Evolutionary conservation across 352 stramenopile genomes (phyloP), one percentile per base, ranked within the genome.

Genomic region (Phytophthora nicotianae): DNA sequence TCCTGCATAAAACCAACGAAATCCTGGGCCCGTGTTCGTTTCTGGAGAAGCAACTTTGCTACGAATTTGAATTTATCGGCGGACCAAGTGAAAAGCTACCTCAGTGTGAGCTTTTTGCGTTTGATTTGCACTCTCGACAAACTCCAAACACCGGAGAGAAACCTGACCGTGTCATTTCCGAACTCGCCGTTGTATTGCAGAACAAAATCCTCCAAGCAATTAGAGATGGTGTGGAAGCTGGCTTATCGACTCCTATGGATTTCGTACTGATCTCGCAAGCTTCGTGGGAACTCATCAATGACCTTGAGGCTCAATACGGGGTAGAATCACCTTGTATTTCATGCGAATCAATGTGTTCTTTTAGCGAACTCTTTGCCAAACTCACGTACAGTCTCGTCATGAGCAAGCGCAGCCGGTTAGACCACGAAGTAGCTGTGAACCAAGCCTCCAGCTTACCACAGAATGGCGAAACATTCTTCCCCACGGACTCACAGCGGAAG

Each of bases 231-330:
- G 48, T 57, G 32, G 32, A 50, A 9, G 55, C 51, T 17, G 37
- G 50, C 13, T 62, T 35, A n/a, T 57, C 54, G 21, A 43, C 29
- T 2, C 45, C 75, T 5, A 66, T 87, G 19, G 75, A 88, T 46
- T 77, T 83, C 40, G 58, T 76, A 19, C 56, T 80, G 56, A 70
- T 89, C 11, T 81, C 77, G 0, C 79, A 89, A 55, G 61, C 69
- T 29, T 78, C 74, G 0, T 91, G 82, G 82, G 78, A 87, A 10
- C 33, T 89, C 2, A 74, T 91, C 29, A 46, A 45, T n/a, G 72
- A 83, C 6, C 55, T 88, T 7, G 78, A 88, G 33, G 58, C 20
- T 45, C 16, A 47, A 42, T 5, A 20, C 13, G n/a, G 8, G 14
- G 14, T 20, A 17, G 19, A 24, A 38, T 20, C 20, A 23, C 5